phyloP scores from a whole-genome alignment of 805 yeast species.

The Ogataea degrootiae region DNA sequence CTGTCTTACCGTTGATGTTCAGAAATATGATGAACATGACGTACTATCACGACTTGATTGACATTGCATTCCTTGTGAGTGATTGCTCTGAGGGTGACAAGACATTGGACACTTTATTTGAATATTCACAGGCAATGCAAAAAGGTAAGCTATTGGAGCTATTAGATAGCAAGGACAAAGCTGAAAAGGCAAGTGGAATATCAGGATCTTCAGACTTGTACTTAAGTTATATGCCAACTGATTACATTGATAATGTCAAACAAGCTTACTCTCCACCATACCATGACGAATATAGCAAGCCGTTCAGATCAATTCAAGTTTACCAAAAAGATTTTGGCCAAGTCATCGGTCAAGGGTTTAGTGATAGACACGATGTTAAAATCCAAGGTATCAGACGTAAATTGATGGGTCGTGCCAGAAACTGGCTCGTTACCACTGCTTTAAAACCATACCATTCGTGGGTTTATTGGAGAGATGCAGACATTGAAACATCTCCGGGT shows the following conservation, averaged over 20 bases:
- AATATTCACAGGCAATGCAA: slow-evolving; percentile 63
- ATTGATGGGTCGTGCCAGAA: slow-evolving; percentile 82
- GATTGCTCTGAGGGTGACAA: slow-evolving; percentile 68
- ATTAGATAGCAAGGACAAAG: slow-evolving; percentile 39
- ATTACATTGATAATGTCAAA: slow-evolving; percentile 51
- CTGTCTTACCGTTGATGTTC: slow-evolving; percentile 76
- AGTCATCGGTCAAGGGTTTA: slow-evolving; percentile 77
- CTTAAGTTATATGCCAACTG: slow-evolving; percentile 61
- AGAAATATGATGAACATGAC: slow-evolving; percentile 82
- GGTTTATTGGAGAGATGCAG: slow-evolving; percentile 91
- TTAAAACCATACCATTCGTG: slow-evolving; percentile 81
- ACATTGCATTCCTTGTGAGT: slow-evolving; percentile 73
- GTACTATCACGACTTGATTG: slow-evolving; percentile 75
- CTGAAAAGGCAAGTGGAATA: slow-evolving; percentile 30
- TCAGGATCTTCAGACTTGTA: slow-evolving; percentile 60
- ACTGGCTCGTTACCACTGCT: slow-evolving; percentile 74
- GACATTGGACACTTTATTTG: slow-evolving; percentile 61
- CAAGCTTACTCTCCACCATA: slow-evolving; percentile 62
- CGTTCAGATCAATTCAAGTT: slow-evolving; percentile 76
- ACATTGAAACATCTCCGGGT: slow-evolving; percentile 78
- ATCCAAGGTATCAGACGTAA: slow-evolving; percentile 82
- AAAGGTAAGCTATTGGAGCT: slow-evolving; percentile 57
- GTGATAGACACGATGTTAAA: slow-evolving; percentile 79
- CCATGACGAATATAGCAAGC: slow-evolving; percentile 57
- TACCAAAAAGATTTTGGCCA: slow-evolving; percentile 83